Evolutionary conservation across 176 grass and related monocot genomes (phyloP).

Genomic region (Urochloa ruziziensis): DNA sequence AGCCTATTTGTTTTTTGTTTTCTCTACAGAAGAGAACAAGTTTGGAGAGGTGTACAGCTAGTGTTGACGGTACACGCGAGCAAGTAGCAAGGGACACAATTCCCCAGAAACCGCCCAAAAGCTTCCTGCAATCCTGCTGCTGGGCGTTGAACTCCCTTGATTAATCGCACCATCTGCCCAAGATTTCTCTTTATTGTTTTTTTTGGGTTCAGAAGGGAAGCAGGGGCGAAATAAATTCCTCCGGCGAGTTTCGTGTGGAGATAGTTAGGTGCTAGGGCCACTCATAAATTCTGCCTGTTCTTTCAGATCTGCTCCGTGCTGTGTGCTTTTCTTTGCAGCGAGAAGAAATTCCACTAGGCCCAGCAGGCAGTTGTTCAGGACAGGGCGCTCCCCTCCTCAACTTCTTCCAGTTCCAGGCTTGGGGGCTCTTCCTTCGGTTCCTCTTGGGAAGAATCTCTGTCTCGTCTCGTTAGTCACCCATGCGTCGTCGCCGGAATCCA

Average conservation of each 20-base stretch:
- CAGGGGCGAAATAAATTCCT: slow-evolving; percentile 25
- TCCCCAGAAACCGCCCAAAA: slow-evolving; percentile 36
- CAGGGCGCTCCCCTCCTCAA: not conserved
- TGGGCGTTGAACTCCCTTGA: not conserved
- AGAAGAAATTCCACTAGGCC: not conserved
- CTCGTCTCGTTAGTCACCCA: not conserved
- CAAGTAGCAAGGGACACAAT: slow-evolving; percentile 22
- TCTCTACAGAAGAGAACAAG: not conserved
- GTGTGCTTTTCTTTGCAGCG: not conserved
- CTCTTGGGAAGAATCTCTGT: not conserved
- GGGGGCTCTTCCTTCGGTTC: not conserved
- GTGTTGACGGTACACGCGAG: not conserved
- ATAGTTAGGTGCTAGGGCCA: slow-evolving; percentile 38
- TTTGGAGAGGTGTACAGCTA: not conserved
- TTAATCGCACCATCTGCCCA: slow-evolving; percentile 13
- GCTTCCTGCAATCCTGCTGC: slow-evolving; percentile 14
- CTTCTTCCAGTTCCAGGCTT: not conserved
- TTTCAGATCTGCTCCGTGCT: slow-evolving; percentile 58
- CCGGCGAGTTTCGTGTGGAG: slow-evolving; percentile 39
- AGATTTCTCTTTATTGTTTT: not conserved
- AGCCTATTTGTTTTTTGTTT: not conserved
- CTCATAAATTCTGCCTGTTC: slow-evolving; percentile 54
- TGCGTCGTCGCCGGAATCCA: slow-evolving; percentile 12
- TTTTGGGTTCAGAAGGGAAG: not conserved
- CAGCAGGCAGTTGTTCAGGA: not conserved